Evolutionary conservation across 164 flowering plant genomes (phyloP).

Genomic region (Annona cherimola): DNA sequence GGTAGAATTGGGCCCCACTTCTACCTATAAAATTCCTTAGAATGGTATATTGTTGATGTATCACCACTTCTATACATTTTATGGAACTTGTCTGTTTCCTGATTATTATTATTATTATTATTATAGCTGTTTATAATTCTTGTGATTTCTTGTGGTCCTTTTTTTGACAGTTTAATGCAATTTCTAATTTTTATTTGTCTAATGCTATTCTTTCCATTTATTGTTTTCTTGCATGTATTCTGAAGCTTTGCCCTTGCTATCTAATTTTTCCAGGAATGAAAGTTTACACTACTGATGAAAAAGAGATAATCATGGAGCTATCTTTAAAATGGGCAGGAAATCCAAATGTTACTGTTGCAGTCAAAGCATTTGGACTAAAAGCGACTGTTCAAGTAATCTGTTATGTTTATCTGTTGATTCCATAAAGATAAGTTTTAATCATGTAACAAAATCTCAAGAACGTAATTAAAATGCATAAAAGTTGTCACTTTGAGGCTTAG

Average conservation of each 20-base stretch:
- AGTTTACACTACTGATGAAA: slow-evolving; percentile 83
- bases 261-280: slow-evolving; percentile 66
- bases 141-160: too few relatives aligned
- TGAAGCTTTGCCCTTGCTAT: neutral
- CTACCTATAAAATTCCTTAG: too few relatives aligned
- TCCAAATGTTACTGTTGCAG: slow-evolving; percentile 72
- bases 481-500: neutral
- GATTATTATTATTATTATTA: too few relatives aligned
- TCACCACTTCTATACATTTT: too few relatives aligned
- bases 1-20: too few relatives aligned
- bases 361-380: slow-evolving; percentile 87
- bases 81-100: too few relatives aligned
- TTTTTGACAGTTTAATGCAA: too few relatives aligned
- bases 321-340: slow-evolving; percentile 91
- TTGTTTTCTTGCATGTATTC: neutral
- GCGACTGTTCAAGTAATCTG: slow-evolving; percentile 40
- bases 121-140: too few relatives aligned
- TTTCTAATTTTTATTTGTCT: too few relatives aligned
- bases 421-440: neutral
- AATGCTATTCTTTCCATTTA: neutral
- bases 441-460: neutral
- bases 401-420: neutral
- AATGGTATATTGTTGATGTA: too few relatives aligned
- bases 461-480: neutral
- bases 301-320: slow-evolving; percentile 95